A percentile compares a stretch with the other conserved stretches of the same genome.
Conservation (phyloP, 768 basidiomycete species). For the Paxillus rubicundulus region DNA sequence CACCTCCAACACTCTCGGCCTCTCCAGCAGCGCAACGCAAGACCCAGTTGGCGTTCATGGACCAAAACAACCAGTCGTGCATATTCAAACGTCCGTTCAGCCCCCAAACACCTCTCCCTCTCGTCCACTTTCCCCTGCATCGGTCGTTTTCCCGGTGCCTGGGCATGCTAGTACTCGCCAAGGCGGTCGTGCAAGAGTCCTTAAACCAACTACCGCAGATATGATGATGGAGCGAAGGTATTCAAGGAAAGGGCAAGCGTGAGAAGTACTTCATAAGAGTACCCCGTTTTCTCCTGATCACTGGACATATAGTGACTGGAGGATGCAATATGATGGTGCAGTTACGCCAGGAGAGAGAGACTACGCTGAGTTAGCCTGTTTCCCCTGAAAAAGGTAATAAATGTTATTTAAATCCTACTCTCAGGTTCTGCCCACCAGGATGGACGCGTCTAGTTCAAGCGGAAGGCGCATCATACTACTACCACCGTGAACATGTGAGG, state of each 20-base stretch:
- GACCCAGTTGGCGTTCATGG: no score
- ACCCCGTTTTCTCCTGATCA: not conserved
- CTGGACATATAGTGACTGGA: not conserved
- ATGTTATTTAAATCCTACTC: not conserved
- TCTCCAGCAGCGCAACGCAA: no score
- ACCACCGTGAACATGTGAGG: not conserved
- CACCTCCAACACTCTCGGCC: no score
- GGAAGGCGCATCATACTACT: not conserved
- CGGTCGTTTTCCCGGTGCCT: not conserved
- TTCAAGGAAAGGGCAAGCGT: not conserved
- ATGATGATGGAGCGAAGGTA: not conserved
- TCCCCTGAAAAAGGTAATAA: no score
- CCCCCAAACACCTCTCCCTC: not conserved
- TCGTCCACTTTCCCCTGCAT: not conserved
- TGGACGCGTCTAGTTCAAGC: not conserved
- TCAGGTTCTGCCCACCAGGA: not conserved
- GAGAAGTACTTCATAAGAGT: not conserved
- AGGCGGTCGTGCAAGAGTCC: not conserved
- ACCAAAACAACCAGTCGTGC: not conserved
- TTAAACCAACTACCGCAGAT: not conserved
- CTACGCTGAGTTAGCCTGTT: not conserved
- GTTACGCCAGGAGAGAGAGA: not conserved
- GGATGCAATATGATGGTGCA: not conserved
- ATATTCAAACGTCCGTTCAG: not conserved
- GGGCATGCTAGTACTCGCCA: not conserved